Base-by-base conservation (phyloP, 306 rosid species). In the Castanea crenata region DNA sequence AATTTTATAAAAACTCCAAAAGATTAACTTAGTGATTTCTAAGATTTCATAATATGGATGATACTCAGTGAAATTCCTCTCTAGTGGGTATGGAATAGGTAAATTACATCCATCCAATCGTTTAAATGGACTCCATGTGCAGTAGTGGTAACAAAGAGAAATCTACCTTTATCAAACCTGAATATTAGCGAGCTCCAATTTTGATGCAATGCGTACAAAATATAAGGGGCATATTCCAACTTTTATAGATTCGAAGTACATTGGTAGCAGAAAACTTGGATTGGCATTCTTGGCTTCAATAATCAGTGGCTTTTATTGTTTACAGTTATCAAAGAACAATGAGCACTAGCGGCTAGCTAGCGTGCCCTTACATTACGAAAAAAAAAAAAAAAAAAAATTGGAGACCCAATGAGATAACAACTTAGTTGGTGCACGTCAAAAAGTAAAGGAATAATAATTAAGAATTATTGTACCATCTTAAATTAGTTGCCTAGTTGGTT, bases 81-180 rank as follows among this genome's bases (percentile, higher is more conserved):
- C 23, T 23, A 0, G 3, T 38, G 3, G 0, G 11, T 0, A 38
- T 1, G 2, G 2, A 0, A 41, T 41, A 41, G 0, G 0, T 41
- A 11, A 41, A 41, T 41, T 8, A 0, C 12, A 8, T 8, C 2
- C 3, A 2, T 38, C 12, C 1, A 8, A 41, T 41, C 3, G 11
- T 41, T 41, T 8, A 41, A 41, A 0, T 8, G 46, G 46, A 8
- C 0, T 41, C 12, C 46, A 41, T 41, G 46, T 41, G 46, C 46
- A 0, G 46, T 2, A 41, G 46, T 11, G 46, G 12, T 41, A 41
- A 41, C 46, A 41, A 41, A 41, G 46, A 41, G 54, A 49, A 49
- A 49, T 49, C 16, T 0, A 3, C 54, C 54, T 10, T 49, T 13
- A 49, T 49, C 54, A 0, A 49, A 49, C 54, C 14, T 49, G 54